Evolutionary conservation across 176 grass and related monocot genomes (phyloP).

Genomic region (sorghum (Sorghum bicolor)): DNA sequence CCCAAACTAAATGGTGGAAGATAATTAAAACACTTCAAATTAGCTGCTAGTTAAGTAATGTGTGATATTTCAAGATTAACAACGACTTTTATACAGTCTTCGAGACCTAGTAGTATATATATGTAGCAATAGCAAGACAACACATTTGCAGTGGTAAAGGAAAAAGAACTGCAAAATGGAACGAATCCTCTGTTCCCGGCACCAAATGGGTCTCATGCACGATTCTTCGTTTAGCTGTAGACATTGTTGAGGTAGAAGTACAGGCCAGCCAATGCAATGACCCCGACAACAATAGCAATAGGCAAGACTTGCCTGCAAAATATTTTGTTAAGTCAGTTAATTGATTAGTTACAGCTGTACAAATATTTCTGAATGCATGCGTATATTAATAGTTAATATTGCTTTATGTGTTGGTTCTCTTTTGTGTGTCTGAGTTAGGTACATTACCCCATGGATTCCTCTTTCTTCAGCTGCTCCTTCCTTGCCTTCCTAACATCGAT

Average conservation of each 20-base stretch:
- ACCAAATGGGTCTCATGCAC: neutral
- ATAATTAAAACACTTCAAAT: neutral
- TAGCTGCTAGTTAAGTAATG: neutral
- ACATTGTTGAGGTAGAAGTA: slow-evolving; percentile 82
- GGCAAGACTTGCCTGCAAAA: slow-evolving; percentile 69
- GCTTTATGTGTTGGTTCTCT: neutral
- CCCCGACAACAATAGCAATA: slow-evolving; percentile 51
- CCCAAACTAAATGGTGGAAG: neutral
- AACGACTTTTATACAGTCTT: neutral
- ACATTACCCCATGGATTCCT: slow-evolving; percentile 64
- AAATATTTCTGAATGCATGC: neutral
- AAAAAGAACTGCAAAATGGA: neutral
- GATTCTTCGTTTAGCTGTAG: slow-evolving; percentile 37
- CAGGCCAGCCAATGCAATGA: slow-evolving; percentile 49
- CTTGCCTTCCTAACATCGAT: slow-evolving; percentile 63
- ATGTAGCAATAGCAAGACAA: neutral
- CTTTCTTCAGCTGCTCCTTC: slow-evolving; percentile 84
- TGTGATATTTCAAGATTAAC: neutral
- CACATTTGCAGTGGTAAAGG: neutral
- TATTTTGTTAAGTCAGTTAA: neutral
- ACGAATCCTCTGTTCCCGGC: neutral
- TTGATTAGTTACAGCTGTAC: neutral
- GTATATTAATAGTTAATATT: neutral
- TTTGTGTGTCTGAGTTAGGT: neutral
- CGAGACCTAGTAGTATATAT: neutral